Base-by-base conservation (phyloP, 177 flowering plant genomes). In the Vitis hybrid region DNA sequence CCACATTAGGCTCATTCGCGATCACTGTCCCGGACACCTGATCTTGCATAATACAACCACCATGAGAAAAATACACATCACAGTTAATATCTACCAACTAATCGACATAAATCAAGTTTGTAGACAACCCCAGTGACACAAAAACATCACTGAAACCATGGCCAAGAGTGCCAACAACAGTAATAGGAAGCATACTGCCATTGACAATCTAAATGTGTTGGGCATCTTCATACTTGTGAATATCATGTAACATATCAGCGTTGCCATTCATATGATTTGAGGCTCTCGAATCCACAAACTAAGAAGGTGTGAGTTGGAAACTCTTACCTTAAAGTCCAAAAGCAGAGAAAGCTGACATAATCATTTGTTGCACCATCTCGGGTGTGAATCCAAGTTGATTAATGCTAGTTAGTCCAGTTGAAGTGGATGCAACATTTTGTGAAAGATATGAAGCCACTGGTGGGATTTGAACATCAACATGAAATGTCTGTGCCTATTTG, bases 11-110 rank as follows among this genome's bases (percentile, higher is more conserved):
- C 26, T 3, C 26, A 23, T 23, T 23, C 26, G 26, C 2, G 0
- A 23, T 23, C 3, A 23, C 3, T 0, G 3, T 23, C 26, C 3
- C 2, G 0, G 3, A 23, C 26, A 23, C 26, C 26, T 23, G 26
- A 23, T 23, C 3, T 23, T 23, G 26, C 26, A 23, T 0, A 23
- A 23, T 23, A 23, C 71, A 70, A 60, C 74, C 66, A 62, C 6
- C 30, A 75, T 51, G 48, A 62, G 75, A 75, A 49, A 75, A 75
- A 34, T 56, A 60, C 10, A 74, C 77, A 64, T 69, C n/a, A 65
- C 21, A 69, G 3, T 69, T 52, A 50, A 69, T 59, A 51, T 72
- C 71, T 10, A 67, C 71, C 54, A 11, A 23, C 0, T 23, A 23
- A 23, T 23, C 3, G 26, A 23, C 26, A 23, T 23, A 23, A 23